These are phyloP conservation scores for Salix udensis DNA, from an alignment of 345 rosid genomes.

Conservation along the genomic window DNA sequence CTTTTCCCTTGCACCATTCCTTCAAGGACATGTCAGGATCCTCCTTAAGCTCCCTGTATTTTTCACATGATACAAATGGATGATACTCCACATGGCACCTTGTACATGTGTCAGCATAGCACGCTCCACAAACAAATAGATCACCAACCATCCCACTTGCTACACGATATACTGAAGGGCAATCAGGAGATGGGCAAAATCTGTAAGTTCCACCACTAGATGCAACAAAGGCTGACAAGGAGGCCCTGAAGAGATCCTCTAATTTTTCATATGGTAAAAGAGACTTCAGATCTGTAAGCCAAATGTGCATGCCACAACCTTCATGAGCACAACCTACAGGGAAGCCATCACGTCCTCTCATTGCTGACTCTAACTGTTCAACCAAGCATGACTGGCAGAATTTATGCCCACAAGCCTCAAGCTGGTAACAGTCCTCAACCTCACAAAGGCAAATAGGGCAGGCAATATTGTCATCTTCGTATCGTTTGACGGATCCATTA, in stretches of 20 bases:
- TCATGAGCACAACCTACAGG: constrained; percentile 58
- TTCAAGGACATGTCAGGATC: constrained; percentile 77
- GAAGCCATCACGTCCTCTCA: constrained; percentile 51
- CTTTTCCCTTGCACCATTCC: constrained; percentile 77
- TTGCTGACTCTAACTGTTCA: constrained; percentile 22
- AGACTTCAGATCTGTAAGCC: constrained; percentile 56
- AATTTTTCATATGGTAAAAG: constrained; percentile 58
- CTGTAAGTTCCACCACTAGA: constrained; percentile 57
- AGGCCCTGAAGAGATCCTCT: constrained; percentile 79
- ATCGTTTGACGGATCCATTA: constrained; percentile 21
- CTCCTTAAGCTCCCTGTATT: constrained; percentile 58
- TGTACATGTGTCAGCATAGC: constrained; percentile 66
- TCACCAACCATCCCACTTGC: constrained; percentile 37
- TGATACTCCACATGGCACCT: constrained; percentile 78
- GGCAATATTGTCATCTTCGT: constrained; percentile 1
- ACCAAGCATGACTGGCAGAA: constrained; percentile 69
- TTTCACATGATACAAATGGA: constrained; percentile 65
- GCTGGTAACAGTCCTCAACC: constrained; percentile 70
- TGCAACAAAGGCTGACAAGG: constrained; percentile 59
- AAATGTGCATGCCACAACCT: constrained; percentile 52
- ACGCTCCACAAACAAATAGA: constrained; percentile 71
- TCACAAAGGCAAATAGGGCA: constrained; percentile 87
- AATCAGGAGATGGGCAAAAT: constrained; percentile 89
- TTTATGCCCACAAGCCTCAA: constrained; percentile 66
- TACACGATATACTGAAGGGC: constrained; percentile 67